These are phyloP conservation scores for Auricularia cornea DNA, from an alignment of 768 basidiomycete species.

Conservation along the genomic window DNA sequence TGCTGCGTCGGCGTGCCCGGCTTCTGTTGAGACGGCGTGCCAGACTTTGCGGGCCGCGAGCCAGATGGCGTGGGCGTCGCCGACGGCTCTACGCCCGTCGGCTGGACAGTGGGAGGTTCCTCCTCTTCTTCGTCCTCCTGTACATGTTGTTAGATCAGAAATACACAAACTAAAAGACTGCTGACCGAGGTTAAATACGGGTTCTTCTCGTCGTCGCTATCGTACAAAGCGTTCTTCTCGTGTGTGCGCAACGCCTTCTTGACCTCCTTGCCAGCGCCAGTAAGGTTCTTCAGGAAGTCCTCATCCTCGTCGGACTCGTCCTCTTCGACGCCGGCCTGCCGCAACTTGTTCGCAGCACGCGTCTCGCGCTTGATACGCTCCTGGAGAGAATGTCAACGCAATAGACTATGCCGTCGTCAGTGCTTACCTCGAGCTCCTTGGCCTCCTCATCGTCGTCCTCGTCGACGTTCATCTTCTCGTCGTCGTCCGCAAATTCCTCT, in stretches of 20 bases:
- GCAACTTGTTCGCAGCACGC: constrained; percentile 63
- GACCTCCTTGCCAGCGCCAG: constrained; percentile 68
- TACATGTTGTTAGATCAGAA: constrained; percentile 10
- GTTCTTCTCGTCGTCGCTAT: constrained; percentile 59
- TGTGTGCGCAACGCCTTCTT: constrained; percentile 82
- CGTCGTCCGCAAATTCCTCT: constrained; percentile 84
- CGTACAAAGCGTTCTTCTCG: constrained; percentile 77
- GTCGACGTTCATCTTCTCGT: constrained; percentile 59
- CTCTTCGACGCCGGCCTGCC: constrained; percentile 62
- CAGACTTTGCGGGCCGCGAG: constrained; percentile 7
- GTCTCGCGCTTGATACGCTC: constrained; percentile 81
- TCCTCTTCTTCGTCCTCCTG: constrained; percentile 71
- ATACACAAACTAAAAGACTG: not conserved
- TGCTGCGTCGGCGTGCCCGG: not conserved
- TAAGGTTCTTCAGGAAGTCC: constrained; percentile 31
- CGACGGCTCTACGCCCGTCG: constrained; percentile 11
- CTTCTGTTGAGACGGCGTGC: no score
- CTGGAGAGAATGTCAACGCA: constrained; percentile 31
- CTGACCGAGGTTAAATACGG: constrained; percentile 70
- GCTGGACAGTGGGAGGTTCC: constrained; percentile 29
- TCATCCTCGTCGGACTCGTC: constrained; percentile 64
- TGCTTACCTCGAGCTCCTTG: constrained; percentile 43
- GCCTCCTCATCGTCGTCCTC: constrained; percentile 53
- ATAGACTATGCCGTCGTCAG: not conserved
- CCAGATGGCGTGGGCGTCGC: no score